A percentile compares a stretch with the other conserved stretches of the same genome.
phyloP scores from a whole-genome alignment of 768 basidiomycete species.

The Psilocybe tampanensis region DNA sequence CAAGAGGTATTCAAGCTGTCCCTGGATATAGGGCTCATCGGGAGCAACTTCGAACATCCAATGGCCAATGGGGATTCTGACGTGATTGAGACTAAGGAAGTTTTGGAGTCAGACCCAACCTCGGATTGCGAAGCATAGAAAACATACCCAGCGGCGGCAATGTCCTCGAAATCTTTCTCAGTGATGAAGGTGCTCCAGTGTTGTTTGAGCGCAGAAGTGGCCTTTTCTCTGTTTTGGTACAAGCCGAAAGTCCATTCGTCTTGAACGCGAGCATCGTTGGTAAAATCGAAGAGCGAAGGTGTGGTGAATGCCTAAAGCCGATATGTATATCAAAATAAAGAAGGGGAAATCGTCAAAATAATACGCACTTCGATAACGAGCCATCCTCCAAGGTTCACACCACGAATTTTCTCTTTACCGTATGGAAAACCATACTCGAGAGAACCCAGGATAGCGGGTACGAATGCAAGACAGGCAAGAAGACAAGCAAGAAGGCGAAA shows the following conservation, averaged over 20 bases:
- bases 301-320: slow-evolving; percentile 12
- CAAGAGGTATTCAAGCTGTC: slow-evolving; percentile 67
- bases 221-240: slow-evolving; percentile 4
- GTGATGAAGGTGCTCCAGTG: slow-evolving; percentile 80
- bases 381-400: slow-evolving; percentile 19
- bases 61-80: slow-evolving; percentile 83
- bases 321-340: background rate
- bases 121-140: background rate
- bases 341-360: background rate
- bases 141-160: slow-evolving; percentile 71
- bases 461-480: background rate
- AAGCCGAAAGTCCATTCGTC: slow-evolving; percentile 16
- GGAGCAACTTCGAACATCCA: slow-evolving; percentile 81
- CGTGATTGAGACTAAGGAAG: slow-evolving; percentile 66
- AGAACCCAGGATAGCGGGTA: background rate
- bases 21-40: slow-evolving; percentile 78
- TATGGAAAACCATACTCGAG: slow-evolving; percentile 12
- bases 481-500: background rate
- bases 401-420: slow-evolving; percentile 15
- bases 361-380: slow-evolving; percentile 12
- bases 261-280: slow-evolving; percentile 9
- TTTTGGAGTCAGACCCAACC: background rate
- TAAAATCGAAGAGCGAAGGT: slow-evolving; percentile 14
- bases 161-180: slow-evolving; percentile 59
- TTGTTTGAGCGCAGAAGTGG: slow-evolving; percentile 36